Conservation (phyloP, 2,329 filamentous ascomycete genomes). For the Colletotrichum sojae region DNA sequence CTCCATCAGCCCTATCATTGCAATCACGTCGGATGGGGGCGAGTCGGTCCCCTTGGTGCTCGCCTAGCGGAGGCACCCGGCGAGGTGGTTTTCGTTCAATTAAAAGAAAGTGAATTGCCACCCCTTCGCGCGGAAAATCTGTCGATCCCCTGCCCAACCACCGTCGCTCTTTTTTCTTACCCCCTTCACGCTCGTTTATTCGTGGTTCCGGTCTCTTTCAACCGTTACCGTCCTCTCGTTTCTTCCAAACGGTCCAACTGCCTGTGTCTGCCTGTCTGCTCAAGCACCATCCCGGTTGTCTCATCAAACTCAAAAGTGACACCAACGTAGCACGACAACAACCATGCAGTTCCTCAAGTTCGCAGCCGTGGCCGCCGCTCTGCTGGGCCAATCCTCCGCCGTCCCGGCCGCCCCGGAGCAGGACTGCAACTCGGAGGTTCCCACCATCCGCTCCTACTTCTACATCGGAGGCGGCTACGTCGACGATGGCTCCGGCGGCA, state of each 20-base stretch:
- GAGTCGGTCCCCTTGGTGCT: conserved; percentile 9
- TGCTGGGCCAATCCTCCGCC: conserved; percentile 33
- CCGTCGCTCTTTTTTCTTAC: conserved; percentile 30
- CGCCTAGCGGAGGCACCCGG: conserved; percentile 21
- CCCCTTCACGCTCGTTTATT: conserved; percentile 9
- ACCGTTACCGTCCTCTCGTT: not conserved
- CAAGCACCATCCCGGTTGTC: conserved; percentile 7
- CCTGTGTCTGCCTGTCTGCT: not conserved
- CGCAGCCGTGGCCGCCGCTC: conserved; percentile 24
- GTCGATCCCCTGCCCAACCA: conserved; percentile 36
- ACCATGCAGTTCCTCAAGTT: conserved; percentile 37
- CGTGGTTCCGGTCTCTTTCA: conserved; percentile 6
- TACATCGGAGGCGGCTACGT: conserved; percentile 56
- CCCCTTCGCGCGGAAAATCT: conserved; percentile 17
- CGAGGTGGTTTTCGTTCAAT: conserved; percentile 28
- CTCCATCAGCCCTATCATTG: conserved; percentile 35
- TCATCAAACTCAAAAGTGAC: conserved; percentile 11
- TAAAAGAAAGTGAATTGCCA: conserved; percentile 35
- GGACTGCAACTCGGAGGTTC: conserved; percentile 33
- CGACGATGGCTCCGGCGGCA: conserved; percentile 46
- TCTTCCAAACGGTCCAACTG: conserved; percentile 1
- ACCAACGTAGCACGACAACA: conserved; percentile 8
- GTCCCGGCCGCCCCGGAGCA: conserved; percentile 9
- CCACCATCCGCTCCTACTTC: conserved; percentile 49
- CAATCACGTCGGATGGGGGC: conserved; percentile 13